Evolutionary conservation across 1,139 yeast genomes (phyloP).

Genomic region (Geotrichum fermentans): DNA sequence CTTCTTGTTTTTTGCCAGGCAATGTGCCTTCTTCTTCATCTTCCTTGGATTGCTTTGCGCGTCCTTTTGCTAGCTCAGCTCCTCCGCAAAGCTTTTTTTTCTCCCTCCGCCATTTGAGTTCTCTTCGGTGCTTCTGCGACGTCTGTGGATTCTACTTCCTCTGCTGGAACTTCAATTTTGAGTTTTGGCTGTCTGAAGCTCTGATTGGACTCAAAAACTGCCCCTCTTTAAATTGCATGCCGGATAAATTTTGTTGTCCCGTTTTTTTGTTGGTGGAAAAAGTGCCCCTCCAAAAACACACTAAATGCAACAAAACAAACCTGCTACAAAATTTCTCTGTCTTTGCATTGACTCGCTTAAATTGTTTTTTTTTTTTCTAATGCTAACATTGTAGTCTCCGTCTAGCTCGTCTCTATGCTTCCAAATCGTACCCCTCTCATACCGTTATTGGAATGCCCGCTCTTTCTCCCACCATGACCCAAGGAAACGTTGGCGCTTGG

Average conservation of each 20-base stretch:
- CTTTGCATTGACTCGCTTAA: too few relatives aligned
- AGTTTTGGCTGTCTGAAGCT: too few relatives aligned
- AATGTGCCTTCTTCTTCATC: too few relatives aligned
- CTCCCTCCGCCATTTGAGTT: not conserved
- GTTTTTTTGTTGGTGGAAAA: constrained; percentile 9
- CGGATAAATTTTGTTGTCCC: constrained; percentile 5
- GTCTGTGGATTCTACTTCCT: not conserved
- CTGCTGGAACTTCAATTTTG: too few relatives aligned
- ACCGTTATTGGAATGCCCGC: constrained; percentile 85
- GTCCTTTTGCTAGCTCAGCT: not conserved
- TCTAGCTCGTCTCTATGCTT: constrained; percentile 39
- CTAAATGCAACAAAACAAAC: not conserved
- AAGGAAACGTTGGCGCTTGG: constrained; percentile 89
- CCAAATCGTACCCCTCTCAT: constrained; percentile 49
- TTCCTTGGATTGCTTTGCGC: too few relatives aligned
- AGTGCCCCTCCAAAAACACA: constrained; percentile 6
- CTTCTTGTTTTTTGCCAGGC: too few relatives aligned
- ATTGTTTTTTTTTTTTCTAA: too few relatives aligned
- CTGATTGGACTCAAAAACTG: not conserved
- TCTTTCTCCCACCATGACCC: constrained; percentile 96
- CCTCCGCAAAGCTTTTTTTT: constrained; percentile 1
- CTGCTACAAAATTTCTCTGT: too few relatives aligned
- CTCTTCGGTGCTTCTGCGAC: not conserved
- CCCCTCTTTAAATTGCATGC: constrained; percentile 2
- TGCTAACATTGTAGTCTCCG: too few relatives aligned